Base-by-base conservation (phyloP, 2,329 filamentous ascomycete genomes). In the Venturia oleaginea region DNA sequence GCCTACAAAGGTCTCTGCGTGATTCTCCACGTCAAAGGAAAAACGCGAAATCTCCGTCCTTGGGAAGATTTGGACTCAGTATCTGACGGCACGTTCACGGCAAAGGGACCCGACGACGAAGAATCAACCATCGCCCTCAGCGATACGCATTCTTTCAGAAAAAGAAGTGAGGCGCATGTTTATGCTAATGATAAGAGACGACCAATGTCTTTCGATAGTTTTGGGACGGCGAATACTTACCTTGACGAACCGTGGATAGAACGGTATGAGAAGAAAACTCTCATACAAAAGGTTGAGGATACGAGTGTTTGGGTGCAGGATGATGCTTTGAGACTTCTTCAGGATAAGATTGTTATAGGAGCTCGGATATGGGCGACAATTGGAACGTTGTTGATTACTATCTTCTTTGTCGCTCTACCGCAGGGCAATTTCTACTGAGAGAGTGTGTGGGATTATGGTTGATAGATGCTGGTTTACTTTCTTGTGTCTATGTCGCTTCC, bases 1-100 rank as follows among this genome's bases (percentile, higher is more conserved):
- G 71, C 74, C n/a, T 67, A 71, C 48, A 73, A 74, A 55, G 73
- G 75, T 7, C 69, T 80, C 3, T 79, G 76, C 57, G 38, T 78
- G 6, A 65, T 74, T 19, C 65, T 79, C 10, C 70, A 77, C 64
- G 40, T 42, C 10, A 66, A 71, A 13, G 66, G 69, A 19, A 67
- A 71, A 10, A 68, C 66, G 59, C 73, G 78, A 11, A 72, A 76
- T 42, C 65, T 78, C 4, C 69, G 74, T 3, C 75, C 77, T 0
- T 80, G 77, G 78, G 78, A 80, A 66, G 68, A 72, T 64, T 65
- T 61, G 38, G 61, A 65, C 30, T 32, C 38, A 11, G 4, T 57
- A 17, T 34, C 27, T 5, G 30, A 57, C 30, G 51, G 27, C 5
- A 15, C 51, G 7, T 15, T 10, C 43, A 43, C 59, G 19, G n/a